Evolutionary conservation across 768 basidiomycete genomes (phyloP).

Genomic region (Neoboletus magnificus): DNA sequence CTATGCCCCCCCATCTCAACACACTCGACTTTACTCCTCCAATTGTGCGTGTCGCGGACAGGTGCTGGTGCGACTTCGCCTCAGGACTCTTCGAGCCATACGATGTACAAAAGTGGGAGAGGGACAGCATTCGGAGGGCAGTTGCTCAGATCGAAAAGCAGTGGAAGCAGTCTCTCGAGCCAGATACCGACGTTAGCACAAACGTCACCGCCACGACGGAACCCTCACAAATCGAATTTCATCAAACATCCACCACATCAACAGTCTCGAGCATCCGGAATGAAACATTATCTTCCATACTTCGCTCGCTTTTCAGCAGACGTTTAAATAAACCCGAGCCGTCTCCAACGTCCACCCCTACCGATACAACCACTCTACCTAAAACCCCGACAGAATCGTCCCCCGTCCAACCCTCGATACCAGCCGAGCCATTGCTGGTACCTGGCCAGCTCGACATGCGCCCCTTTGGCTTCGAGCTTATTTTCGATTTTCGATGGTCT

Average conservation of each 20-base stretch:
- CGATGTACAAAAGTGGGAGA: constrained; percentile 74
- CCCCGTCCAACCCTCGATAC: constrained; percentile 10
- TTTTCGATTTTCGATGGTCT: constrained; percentile 76
- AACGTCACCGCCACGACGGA: constrained; percentile 26
- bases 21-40: constrained; percentile 43
- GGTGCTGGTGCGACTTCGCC: constrained; percentile 85
- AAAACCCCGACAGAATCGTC: constrained; percentile 4
- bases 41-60: constrained; percentile 65
- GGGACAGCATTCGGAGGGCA: constrained; percentile 52
- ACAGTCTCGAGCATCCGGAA: constrained; percentile 7
- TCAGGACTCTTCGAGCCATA: constrained; percentile 71
- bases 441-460: constrained; percentile 68
- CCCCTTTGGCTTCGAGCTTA: constrained; percentile 65
- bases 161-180: constrained; percentile 28
- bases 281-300: constrained; percentile 20
- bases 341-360: background rate
- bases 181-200: constrained; percentile 14
- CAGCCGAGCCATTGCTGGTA: constrained; percentile 21
- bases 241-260: constrained; percentile 8
- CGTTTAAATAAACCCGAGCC: constrained; percentile 3
- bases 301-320: constrained; percentile 25
- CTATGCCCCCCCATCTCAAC: constrained; percentile 39
- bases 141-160: constrained; percentile 35
- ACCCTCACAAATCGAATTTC: constrained; percentile 17
- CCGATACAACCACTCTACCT: background rate